Evolutionary conservation across 2,329 filamentous ascomycete species (phyloP).

Genomic region (Exophiala viscosa): DNA sequence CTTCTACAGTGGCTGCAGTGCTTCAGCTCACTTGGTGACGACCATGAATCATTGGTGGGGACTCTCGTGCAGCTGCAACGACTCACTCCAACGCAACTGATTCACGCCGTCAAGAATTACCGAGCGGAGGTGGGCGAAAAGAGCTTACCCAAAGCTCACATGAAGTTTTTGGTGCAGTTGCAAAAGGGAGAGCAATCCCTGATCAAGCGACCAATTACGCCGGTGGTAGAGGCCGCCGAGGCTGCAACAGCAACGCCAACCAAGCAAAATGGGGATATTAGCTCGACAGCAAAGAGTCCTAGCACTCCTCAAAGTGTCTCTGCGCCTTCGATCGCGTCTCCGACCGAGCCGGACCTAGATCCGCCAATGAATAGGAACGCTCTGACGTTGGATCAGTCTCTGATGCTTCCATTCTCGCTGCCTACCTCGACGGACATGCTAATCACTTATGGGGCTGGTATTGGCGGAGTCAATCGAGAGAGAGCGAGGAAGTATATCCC

Average conservation of each 20-base stretch:
- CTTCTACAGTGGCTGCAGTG: slow-evolving; percentile 96
- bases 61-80: slow-evolving; percentile 86
- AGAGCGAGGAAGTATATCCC: slow-evolving; percentile 93
- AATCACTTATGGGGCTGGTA: slow-evolving; percentile 88
- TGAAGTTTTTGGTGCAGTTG: slow-evolving; percentile 77
- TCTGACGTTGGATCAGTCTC: slow-evolving; percentile 78
- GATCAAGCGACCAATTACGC: slow-evolving; percentile 46
- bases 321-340: slow-evolving; percentile 17
- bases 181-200: slow-evolving; percentile 64
- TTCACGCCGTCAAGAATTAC: slow-evolving; percentile 90
- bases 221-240: slow-evolving; percentile 41
- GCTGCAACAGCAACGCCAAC: slow-evolving; percentile 18
- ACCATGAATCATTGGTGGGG: slow-evolving; percentile 79
- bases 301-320: slow-evolving; percentile 12
- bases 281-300: slow-evolving; percentile 15
- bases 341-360: slow-evolving; percentile 25
- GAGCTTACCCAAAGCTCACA: slow-evolving; percentile 77
- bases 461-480: slow-evolving; percentile 88
- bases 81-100: slow-evolving; percentile 79
- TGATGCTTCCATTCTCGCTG: slow-evolving; percentile 92
- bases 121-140: slow-evolving; percentile 94
- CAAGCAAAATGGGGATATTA: slow-evolving; percentile 12
- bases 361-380: slow-evolving; percentile 24
- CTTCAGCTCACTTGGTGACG: slow-evolving; percentile 89
- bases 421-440: slow-evolving; percentile 98